A percentile compares a stretch with the other conserved stretches of the same genome.
phyloP scores from a whole-genome alignment of 495 filamentous ascomycete species.

The Penicillium taxi region DNA sequence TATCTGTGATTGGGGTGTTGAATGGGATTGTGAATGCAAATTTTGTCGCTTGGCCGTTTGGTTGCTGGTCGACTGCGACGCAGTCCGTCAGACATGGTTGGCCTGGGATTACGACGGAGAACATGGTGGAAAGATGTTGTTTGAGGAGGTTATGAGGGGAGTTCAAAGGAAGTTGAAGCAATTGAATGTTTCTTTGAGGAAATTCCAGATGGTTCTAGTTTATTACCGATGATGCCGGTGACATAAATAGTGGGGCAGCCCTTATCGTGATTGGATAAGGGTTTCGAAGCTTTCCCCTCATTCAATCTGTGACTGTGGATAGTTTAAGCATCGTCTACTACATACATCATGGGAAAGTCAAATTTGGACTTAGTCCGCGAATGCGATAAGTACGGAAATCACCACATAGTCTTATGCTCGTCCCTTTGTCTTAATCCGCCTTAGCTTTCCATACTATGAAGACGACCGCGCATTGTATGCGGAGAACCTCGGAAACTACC shows the following conservation, averaged over 20 bases:
- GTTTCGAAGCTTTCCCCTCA: conserved; percentile 11
- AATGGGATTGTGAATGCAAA: conserved; percentile 57
- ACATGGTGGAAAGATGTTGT: conserved; percentile 30
- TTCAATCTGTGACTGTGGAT: neutral
- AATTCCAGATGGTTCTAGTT: conserved; percentile 7
- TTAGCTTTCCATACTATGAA: conserved; percentile 62
- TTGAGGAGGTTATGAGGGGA: neutral
- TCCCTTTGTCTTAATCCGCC: conserved; percentile 5
- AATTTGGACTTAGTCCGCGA: conserved; percentile 49
- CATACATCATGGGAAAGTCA: conserved; percentile 35
- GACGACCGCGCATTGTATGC: conserved; percentile 44
- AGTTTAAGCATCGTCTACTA: neutral
- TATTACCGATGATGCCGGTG: conserved; percentile 14
- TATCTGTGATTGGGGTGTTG: conserved; percentile 58
- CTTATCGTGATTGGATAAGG: conserved; percentile 28
- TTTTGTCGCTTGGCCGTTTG: conserved; percentile 50
- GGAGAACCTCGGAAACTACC: conserved; percentile 42
- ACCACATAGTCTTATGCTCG: neutral
- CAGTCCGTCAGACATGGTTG: conserved; percentile 56
- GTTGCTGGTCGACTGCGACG: conserved; percentile 41
- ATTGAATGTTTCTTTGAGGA: conserved; percentile 7
- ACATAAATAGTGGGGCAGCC: conserved; percentile 28
- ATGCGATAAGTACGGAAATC: conserved; percentile 54
- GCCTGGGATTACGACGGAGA: conserved; percentile 50
- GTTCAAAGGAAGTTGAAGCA: conserved; percentile 1